These are phyloP conservation scores for Omphalotus guepiniiformis DNA, from an alignment of 768 basidiomycete species.

Conservation along the genomic window DNA sequence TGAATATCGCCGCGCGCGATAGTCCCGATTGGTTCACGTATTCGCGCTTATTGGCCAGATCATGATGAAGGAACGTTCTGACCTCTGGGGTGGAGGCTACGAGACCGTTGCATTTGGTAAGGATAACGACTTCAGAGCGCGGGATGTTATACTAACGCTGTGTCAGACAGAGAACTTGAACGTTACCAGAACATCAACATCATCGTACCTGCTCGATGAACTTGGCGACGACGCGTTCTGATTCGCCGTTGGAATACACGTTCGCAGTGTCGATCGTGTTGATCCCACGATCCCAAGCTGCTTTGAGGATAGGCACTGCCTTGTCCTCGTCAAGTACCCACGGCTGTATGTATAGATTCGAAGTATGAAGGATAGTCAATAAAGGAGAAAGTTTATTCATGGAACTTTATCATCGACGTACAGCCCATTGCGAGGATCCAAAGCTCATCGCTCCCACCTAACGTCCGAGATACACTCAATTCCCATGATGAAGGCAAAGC, in stretches of 20 bases:
- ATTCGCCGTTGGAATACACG: constrained; percentile 34
- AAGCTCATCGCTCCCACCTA: constrained; percentile 23
- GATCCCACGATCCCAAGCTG: constrained; percentile 38
- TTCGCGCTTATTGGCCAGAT: constrained; percentile 8
- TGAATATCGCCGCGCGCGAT: constrained; percentile 22
- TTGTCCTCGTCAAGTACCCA: constrained; percentile 50
- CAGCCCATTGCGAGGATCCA: constrained; percentile 16
- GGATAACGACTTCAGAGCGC: constrained; percentile 10
- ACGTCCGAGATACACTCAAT: not conserved
- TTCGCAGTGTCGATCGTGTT: constrained; percentile 35
- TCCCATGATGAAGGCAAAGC: no score
- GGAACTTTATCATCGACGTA: not conserved
- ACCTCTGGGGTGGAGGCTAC: constrained; percentile 5
- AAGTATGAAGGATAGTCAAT: no score
- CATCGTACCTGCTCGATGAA: constrained; percentile 30
- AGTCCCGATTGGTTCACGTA: constrained; percentile 20
- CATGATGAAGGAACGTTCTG: not conserved
- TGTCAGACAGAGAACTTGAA: not conserved
- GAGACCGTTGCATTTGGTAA: constrained; percentile 19
- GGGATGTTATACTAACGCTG: constrained; percentile 25
- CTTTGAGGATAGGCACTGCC: constrained; percentile 39
- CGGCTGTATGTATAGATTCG: no score
- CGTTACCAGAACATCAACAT: constrained; percentile 1
- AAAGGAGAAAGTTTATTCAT: not conserved
- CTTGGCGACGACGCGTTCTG: constrained; percentile 38